Percentiles rank a stretch among this genome's conserved stretches.
Evolutionary conservation across 2,329 filamentous ascomycete genomes (phyloP).

Genomic region (Rhinocladiella mackenziei): DNA sequence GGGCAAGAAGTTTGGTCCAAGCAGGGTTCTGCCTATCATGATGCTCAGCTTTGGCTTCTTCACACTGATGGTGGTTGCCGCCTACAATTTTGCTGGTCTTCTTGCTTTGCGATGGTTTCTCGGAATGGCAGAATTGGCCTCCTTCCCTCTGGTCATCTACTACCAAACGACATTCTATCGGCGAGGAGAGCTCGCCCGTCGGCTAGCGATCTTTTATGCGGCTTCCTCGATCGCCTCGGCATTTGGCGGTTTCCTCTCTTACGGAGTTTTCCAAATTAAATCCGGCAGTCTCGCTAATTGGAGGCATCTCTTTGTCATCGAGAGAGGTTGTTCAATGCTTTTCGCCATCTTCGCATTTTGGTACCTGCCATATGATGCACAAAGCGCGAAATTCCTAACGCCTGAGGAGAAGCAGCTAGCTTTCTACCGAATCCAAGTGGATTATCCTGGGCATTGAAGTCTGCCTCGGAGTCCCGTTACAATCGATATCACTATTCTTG

Average conservation of each 20-base stretch:
- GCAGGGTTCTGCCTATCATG: constrained; percentile 60
- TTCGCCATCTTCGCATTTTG: constrained; percentile 62
- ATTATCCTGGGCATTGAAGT: constrained; percentile 55
- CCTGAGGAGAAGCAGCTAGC: constrained; percentile 64
- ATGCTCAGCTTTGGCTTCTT: constrained; percentile 66
- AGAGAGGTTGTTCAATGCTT: constrained; percentile 51
- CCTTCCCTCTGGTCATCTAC: constrained; percentile 67
- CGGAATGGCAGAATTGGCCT: constrained; percentile 63
- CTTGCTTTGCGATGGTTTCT: constrained; percentile 67
- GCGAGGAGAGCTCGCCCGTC: constrained; percentile 65
- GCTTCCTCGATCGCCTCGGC: constrained; percentile 69
- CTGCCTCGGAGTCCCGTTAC: constrained; percentile 56
- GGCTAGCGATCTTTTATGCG: constrained; percentile 70
- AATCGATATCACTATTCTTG: constrained; percentile 55
- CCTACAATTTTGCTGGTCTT: constrained; percentile 54
- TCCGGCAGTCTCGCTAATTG: constrained; percentile 47
- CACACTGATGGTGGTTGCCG: constrained; percentile 52
- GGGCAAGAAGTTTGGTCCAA: constrained; percentile 64
- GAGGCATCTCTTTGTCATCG: constrained; percentile 55
- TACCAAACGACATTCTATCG: constrained; percentile 65
- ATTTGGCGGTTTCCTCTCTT: constrained; percentile 58
- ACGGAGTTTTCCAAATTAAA: constrained; percentile 58
- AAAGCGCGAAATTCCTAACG: constrained; percentile 62
- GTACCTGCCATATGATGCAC: constrained; percentile 63
- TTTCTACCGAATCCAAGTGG: constrained; percentile 69